These are phyloP conservation scores for Vaccinium darrowii DNA, from an alignment of 148 eudicot species.

Conservation along the genomic window DNA sequence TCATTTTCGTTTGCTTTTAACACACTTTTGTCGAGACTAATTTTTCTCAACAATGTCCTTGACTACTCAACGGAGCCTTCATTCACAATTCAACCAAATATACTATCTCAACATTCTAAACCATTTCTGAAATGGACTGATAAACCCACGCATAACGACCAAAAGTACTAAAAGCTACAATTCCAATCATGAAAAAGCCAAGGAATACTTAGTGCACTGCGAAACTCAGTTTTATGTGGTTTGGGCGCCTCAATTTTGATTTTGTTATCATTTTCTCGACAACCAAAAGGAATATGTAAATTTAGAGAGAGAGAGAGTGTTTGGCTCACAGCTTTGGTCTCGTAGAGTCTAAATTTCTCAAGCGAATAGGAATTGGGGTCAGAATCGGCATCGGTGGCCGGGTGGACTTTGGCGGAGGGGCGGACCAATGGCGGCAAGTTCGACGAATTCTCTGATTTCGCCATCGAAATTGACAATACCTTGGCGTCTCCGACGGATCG, in stretches of 20 bases:
- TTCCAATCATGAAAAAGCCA: not conserved
- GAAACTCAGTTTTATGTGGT: not conserved
- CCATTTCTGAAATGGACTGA: not conserved
- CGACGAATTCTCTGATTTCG: constrained; percentile 43
- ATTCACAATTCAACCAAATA: not conserved
- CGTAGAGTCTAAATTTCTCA: constrained; percentile 90
- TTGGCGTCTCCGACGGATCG: not conserved
- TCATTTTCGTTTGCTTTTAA: no score
- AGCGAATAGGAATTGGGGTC: constrained; percentile 71
- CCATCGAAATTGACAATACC: constrained; percentile 30
- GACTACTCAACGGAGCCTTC: not conserved
- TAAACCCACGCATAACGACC: not conserved
- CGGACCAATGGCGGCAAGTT: constrained; percentile 19
- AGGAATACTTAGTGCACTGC: not conserved
- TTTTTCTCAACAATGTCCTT: not conserved
- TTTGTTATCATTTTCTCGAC: not conserved
- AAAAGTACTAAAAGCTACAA: not conserved
- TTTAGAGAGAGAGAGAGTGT: not conserved
- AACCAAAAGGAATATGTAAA: not conserved
- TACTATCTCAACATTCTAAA: not conserved
- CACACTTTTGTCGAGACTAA: not conserved
- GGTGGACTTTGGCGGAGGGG: constrained; percentile 43
- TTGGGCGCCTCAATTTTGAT: not conserved
- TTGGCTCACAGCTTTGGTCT: constrained; percentile 72
- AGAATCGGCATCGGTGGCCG: constrained; percentile 50